These are phyloP conservation scores for Tagetes erecta DNA, from an alignment of 129 eudicot genomes.

Conservation along the genomic window DNA sequence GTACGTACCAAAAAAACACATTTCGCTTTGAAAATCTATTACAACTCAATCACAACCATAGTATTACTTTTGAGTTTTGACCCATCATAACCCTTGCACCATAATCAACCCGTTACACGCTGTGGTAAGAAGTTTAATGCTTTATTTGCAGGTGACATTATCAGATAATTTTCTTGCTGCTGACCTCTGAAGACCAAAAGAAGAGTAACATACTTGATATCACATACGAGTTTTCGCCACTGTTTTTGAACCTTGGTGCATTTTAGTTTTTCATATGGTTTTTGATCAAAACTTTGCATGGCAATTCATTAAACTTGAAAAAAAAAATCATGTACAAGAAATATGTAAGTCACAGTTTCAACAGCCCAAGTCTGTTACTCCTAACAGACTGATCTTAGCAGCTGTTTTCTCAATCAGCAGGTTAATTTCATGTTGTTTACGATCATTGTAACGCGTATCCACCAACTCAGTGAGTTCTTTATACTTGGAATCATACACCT, in stretches of 20 bases:
- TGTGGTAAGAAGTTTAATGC: background rate
- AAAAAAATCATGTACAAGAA: too few species aligned
- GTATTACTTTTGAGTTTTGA: background rate
- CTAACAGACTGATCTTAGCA: constrained; percentile 13
- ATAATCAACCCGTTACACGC: background rate
- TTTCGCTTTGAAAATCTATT: background rate
- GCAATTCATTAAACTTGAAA: background rate
- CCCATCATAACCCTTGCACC: background rate
- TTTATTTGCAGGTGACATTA: constrained; percentile 53
- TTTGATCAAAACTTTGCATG: background rate
- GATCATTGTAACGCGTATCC: constrained; percentile 68
- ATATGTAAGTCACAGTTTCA: background rate
- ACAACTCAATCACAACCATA: background rate
- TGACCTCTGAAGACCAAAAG: constrained; percentile 41
- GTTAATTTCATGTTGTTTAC: constrained; percentile 62
- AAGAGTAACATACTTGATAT: background rate
- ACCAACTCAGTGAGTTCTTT: constrained; percentile 63
- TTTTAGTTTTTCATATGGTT: background rate
- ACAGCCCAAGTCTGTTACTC: background rate
- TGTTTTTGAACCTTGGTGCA: background rate
- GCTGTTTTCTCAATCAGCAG: constrained; percentile 74
- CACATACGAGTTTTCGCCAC: background rate
- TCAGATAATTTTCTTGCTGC: constrained; percentile 62
- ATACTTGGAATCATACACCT: constrained; percentile 68
- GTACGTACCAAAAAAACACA: constrained; percentile 26